Base-by-base conservation (phyloP, 2,329 filamentous ascomycete species). In the Colletotrichum sidae region DNA sequence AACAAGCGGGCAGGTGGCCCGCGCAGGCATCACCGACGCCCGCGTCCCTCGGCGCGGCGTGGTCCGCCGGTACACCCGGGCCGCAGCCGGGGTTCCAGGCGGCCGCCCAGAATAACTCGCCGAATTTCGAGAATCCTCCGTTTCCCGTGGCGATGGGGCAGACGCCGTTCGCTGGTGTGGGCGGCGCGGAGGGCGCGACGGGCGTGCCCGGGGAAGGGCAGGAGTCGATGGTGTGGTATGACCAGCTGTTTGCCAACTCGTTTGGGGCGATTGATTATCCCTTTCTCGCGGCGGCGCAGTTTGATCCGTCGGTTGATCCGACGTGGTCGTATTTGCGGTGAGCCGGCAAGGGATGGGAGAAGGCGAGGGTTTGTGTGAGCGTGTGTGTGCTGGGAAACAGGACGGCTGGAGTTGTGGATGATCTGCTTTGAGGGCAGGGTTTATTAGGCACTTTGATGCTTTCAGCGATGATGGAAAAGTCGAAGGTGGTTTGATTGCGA, bases 171-270 rank as follows among this genome's bases (percentile, higher is more conserved):
- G 53, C 60, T 6, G 35, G 59, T 4, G 42, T 41, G 11, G 34
- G 34, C 7, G 13, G 13, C 3, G 17, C 54, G 1, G 60, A 50
- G 2, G 25, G 33, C 2, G 53, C 42, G 1, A 54, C 44, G 2
- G 25, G 33, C 2, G 53, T 38, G 6, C 52, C 63, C 1, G 70
- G 13, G 0, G 75, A 76, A 15, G 74, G 73, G 0, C 74, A 77
- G n/a, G 73, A 76, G 55, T 75, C 75, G 1, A 75, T 76, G 66
- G 73, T 76, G 46, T 77, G 75, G 75, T 76, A 75, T 42, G 75
- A 76, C 8, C 75, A 76, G 42, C 47, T 76, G 15, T 76, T 76
- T 61, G 74, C 72, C 1, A 76, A 73, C 41, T 75, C 74, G 0
- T 76, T 76, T 47, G 74, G 72, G 33, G 73, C 73, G 1, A 74